A percentile compares a stretch with the other conserved stretches of the same genome.
These are phyloP conservation scores for Nissolia schottii DNA, from an alignment of 306 rosid species.

Conservation along the genomic window DNA sequence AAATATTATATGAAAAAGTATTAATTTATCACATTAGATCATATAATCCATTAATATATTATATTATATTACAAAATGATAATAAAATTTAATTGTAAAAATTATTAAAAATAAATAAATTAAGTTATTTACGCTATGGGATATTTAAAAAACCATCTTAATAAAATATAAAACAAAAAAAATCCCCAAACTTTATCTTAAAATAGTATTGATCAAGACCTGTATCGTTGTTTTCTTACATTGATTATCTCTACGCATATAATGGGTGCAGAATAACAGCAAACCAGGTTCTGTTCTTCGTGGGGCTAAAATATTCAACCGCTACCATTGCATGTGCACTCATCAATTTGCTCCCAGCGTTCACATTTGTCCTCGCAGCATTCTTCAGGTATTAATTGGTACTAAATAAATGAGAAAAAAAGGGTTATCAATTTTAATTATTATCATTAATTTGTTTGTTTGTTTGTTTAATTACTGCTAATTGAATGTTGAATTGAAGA, in stretches of 20 bases:
- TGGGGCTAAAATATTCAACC: constrained; percentile 57
- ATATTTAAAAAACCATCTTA: no score
- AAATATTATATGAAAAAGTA: no score
- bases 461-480: no score
- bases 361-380: constrained; percentile 74
- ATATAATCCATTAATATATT: no score
- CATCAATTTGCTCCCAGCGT: constrained; percentile 78
- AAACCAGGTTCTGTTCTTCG: constrained; percentile 58
- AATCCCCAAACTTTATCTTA: no score
- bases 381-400: constrained; percentile 64
- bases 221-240: neutral
- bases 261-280: constrained; percentile 61
- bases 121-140: no score
- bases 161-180: no score
- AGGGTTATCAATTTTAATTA: neutral
- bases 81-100: no score
- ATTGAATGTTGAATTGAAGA: no score
- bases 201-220: neutral
- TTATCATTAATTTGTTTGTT: neutral
- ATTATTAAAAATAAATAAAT: no score
- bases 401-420: neutral
- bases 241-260: neutral
- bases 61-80: no score
- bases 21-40: no score
- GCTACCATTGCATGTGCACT: constrained; percentile 70